Evolutionary conservation across 2,329 filamentous ascomycete species (phyloP), one percentile per base, ranked within the genome.

Genomic region (Cladosporium sp.): DNA sequence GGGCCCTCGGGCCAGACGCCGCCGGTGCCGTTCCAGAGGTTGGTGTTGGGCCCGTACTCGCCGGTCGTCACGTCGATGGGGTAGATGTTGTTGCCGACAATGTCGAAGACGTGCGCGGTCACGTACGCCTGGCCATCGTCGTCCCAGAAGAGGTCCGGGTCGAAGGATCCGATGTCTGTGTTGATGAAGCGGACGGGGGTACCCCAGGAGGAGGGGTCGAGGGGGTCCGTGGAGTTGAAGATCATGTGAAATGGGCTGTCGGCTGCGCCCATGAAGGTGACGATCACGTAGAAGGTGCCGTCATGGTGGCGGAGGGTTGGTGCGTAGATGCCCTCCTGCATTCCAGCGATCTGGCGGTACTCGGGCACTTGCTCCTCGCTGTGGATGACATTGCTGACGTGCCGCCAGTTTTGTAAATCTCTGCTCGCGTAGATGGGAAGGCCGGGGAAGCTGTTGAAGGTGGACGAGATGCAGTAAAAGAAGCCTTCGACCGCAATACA

Each of bases 91-190:
- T 69, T 67, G 6, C 67, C 66, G 44, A 66, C 64, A 55, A 64
- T 56, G 42, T 67, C 63, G 50, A 65, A 63, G 16, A 63, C 61
- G 43, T 67, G 63, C 6, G 62, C 60, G 10, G 58, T 71, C 13
- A 80, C 73, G 53, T 81, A 83, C 0, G 74, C 68, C 53, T 72
- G 77, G 1, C 79, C 80, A 43, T 82, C 74, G 1, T 74, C 72
- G 46, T 82, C 76, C 76, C 78, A 83, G 58, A 80, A 79, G 7
- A 62, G 48, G 44, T 60, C 58, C 4, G 61, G 59, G 43, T 64
- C 62, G 35, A 62, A 62, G 2, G 40, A 50, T n/a, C 48, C 48
- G 4, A 50, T 43, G 14, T 50, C 48, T 13, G 43, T 35, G 19
- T 70, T 69, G 64, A 77, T 75, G 45, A 77, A 72, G 49, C 74